phyloP scores from a whole-genome alignment of 768 basidiomycete species.

The Lepiota brunneoincarnata region DNA sequence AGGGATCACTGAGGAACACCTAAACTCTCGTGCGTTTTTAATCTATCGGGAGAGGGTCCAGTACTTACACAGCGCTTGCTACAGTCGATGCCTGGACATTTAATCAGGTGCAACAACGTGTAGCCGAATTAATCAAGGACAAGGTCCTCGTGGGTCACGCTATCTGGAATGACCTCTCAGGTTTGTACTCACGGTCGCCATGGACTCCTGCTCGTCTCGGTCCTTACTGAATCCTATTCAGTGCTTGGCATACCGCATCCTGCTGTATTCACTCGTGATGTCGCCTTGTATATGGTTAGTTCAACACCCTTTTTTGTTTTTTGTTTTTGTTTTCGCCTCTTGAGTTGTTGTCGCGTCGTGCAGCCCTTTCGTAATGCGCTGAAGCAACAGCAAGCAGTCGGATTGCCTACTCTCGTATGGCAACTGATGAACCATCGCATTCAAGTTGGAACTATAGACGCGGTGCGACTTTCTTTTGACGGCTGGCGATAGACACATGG shows the following conservation, averaged over 20 bases:
- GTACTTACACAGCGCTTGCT: slow-evolving; percentile 1
- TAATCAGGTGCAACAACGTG: slow-evolving; percentile 58
- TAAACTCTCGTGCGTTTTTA: slow-evolving; percentile 34
- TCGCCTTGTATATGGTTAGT: slow-evolving; percentile 64
- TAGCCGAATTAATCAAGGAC: slow-evolving; percentile 64
- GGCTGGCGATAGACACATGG: not conserved
- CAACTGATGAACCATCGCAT: slow-evolving; percentile 78
- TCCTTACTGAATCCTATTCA: slow-evolving; percentile 23
- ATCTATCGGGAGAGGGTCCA: slow-evolving; percentile 1
- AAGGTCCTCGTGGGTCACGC: slow-evolving; percentile 76
- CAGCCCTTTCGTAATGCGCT: slow-evolving; percentile 75
- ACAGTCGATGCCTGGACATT: slow-evolving; percentile 55
- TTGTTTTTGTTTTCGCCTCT: too few species aligned
- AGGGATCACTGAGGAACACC: slow-evolving; percentile 40
- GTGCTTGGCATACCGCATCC: slow-evolving; percentile 81
- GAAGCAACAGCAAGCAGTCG: slow-evolving; percentile 64
- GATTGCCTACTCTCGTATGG: slow-evolving; percentile 79
- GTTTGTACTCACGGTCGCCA: slow-evolving; percentile 34
- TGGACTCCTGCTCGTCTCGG: slow-evolving; percentile 9
- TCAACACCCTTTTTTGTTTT: slow-evolving; percentile 2
- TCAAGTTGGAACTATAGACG: slow-evolving; percentile 68
- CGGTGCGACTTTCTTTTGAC: slow-evolving; percentile 46
- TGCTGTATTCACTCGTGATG: slow-evolving; percentile 76
- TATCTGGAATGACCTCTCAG: slow-evolving; percentile 80
- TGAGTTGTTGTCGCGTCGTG: not conserved